These are phyloP conservation scores for Bauhinia variegata DNA, from an alignment of 306 rosid genomes.

Conservation along the genomic window DNA sequence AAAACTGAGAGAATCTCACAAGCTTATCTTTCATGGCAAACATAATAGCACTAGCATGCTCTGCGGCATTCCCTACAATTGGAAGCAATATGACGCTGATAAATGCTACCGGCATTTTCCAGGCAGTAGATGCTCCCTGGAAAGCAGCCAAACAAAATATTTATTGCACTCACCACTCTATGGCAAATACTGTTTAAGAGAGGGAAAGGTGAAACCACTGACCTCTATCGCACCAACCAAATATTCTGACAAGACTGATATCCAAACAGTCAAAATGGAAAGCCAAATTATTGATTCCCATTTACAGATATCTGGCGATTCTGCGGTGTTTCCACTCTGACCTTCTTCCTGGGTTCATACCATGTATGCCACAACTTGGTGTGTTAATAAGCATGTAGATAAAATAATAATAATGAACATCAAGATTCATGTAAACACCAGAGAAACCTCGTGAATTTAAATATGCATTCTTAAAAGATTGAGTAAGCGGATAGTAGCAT, in stretches of 20 bases:
- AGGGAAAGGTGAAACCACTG: slow-evolving; percentile 22
- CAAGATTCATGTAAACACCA: slow-evolving; percentile 10
- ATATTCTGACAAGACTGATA: slow-evolving; percentile 75
- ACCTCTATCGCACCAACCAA: slow-evolving; percentile 81
- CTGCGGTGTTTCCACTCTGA: slow-evolving; percentile 46
- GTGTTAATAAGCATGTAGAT: slow-evolving; percentile 22
- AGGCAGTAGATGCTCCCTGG: slow-evolving; percentile 71
- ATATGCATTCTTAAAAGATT: too few relatives aligned
- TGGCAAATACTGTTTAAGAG: too few relatives aligned
- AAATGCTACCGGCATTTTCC: slow-evolving; percentile 68
- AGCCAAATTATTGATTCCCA: slow-evolving; percentile 92
- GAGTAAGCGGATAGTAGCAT: neutral
- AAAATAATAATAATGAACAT: slow-evolving; percentile 19
- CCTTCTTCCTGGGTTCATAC: slow-evolving; percentile 60
- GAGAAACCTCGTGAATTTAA: slow-evolving; percentile 21
- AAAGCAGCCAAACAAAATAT: slow-evolving; percentile 35
- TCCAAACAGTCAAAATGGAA: slow-evolving; percentile 68
- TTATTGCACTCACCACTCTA: too few relatives aligned
- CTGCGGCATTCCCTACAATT: slow-evolving; percentile 85
- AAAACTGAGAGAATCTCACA: slow-evolving; percentile 44
- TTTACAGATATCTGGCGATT: slow-evolving; percentile 72
- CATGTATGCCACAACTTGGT: slow-evolving; percentile 34
- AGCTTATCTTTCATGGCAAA: slow-evolving; percentile 95
- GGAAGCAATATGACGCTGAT: slow-evolving; percentile 88
- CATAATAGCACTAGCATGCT: slow-evolving; percentile 86